Percentiles rank a stretch among this genome's conserved stretches.
These are phyloP conservation scores for Cercospora beticola DNA, from an alignment of 2,329 filamentous ascomycete genomes.

Conservation along the genomic window DNA sequence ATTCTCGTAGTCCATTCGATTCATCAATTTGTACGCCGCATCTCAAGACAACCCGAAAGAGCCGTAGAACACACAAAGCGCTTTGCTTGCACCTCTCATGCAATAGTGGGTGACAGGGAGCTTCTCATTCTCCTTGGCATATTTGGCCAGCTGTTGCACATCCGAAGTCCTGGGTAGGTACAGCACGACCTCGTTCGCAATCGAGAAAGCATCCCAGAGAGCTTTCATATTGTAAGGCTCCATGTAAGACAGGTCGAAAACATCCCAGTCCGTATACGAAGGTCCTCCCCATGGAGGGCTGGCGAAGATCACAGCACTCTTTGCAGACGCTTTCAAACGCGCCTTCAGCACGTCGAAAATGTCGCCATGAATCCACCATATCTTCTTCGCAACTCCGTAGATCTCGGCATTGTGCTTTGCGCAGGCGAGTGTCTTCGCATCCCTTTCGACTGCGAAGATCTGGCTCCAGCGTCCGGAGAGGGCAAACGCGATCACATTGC, in stretches of 20 bases:
- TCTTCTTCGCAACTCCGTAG: constrained; percentile 74
- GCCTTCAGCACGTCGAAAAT: constrained; percentile 71
- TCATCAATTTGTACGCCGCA: neutral
- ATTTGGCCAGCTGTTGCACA: constrained; percentile 68
- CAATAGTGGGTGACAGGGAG: constrained; percentile 85
- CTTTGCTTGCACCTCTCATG: constrained; percentile 84
- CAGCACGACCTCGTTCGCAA: constrained; percentile 61
- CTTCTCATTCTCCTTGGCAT: constrained; percentile 49
- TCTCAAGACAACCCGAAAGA: constrained; percentile 41
- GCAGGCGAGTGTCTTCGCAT: constrained; percentile 76
- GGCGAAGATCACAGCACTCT: constrained; percentile 63
- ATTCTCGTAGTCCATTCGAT: neutral
- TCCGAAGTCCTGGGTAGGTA: constrained; percentile 86
- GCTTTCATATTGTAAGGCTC: constrained; percentile 73
- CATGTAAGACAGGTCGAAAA: constrained; percentile 86
- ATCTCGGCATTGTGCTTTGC: constrained; percentile 88
- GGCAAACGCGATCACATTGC: constrained; percentile 94
- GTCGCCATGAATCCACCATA: constrained; percentile 85
- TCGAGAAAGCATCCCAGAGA: constrained; percentile 62
- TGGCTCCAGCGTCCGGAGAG: constrained; percentile 73
- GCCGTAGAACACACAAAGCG: constrained; percentile 60
- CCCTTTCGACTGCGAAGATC: constrained; percentile 85
- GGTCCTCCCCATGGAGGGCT: constrained; percentile 75
- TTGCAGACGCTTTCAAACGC: constrained; percentile 49
- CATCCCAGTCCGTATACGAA: constrained; percentile 60